A percentile compares a stretch with the other conserved stretches of the same genome.
These are phyloP conservation scores for Aaosphaeria pasadenensis DNA, from an alignment of 2,329 filamentous ascomycete genomes.

Conservation along the genomic window DNA sequence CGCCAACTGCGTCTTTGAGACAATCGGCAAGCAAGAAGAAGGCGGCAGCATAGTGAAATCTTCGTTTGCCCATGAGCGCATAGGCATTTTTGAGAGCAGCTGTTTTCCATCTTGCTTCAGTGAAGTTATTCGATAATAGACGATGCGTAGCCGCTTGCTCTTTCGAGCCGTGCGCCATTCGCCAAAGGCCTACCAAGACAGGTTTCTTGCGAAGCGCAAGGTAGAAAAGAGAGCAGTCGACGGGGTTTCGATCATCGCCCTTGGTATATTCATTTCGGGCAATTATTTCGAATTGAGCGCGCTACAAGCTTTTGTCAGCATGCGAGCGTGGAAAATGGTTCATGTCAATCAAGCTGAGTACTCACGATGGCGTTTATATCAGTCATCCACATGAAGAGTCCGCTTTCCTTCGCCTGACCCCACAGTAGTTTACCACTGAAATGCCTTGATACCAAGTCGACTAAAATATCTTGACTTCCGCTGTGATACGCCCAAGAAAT, in stretches of 20 bases:
- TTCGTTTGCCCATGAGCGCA: slow-evolving; percentile 82
- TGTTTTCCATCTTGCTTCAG: slow-evolving; percentile 80
- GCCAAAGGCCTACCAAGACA: slow-evolving; percentile 86
- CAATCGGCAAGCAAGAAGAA: slow-evolving; percentile 92
- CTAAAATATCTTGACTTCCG: slow-evolving; percentile 81
- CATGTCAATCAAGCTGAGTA: slow-evolving; percentile 1
- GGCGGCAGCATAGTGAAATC: slow-evolving; percentile 92
- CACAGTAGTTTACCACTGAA: slow-evolving; percentile 78
- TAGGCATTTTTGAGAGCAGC: slow-evolving; percentile 95
- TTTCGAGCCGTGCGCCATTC: slow-evolving; percentile 85
- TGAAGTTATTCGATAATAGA: slow-evolving; percentile 87
- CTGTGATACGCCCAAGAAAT: slow-evolving; percentile 86
- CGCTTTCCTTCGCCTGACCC: slow-evolving; percentile 80
- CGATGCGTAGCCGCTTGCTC: slow-evolving; percentile 80
- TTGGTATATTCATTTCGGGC: slow-evolving; percentile 92
- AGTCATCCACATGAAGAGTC: slow-evolving; percentile 92
- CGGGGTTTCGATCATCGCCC: slow-evolving; percentile 80
- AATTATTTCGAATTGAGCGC: slow-evolving; percentile 79
- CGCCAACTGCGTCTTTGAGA: slow-evolving; percentile 78
- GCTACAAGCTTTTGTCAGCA: slow-evolving; percentile 42
- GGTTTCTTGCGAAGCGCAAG: slow-evolving; percentile 87
- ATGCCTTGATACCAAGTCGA: slow-evolving; percentile 77
- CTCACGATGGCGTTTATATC: slow-evolving; percentile 73
- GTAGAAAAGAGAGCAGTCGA: slow-evolving; percentile 89
- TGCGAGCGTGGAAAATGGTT: not conserved